These are phyloP conservation scores for Plasmodium blacklocki DNA, from an alignment of 169 alveolate genomes.

Conservation along the genomic window DNA sequence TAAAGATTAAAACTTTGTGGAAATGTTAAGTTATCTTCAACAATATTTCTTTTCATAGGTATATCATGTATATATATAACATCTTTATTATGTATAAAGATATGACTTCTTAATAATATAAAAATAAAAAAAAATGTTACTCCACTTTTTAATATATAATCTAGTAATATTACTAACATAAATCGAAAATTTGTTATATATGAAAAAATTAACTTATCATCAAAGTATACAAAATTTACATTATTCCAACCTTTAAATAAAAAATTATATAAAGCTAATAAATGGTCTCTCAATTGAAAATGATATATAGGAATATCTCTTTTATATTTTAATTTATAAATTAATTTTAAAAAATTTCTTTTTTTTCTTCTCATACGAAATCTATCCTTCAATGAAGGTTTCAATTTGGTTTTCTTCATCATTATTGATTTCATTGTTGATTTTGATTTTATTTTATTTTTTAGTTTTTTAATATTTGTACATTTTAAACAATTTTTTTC, in stretches of 20 bases:
- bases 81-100: conserved; percentile 7
- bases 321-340: conserved; percentile 48
- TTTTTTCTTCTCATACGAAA: conserved; percentile 31
- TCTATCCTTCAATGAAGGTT: not conserved
- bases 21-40: not conserved
- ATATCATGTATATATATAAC: conserved; percentile 18
- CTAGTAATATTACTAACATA: conserved; percentile 23
- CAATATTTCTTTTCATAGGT: not conserved
- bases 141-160: conserved; percentile 47
- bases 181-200: conserved; percentile 44
- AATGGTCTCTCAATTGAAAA: conserved; percentile 33
- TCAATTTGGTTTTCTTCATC: not conserved
- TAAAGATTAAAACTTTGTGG: conserved; percentile 31
- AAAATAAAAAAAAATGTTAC: conserved; percentile 44
- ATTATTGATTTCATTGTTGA: not conserved
- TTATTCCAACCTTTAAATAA: conserved; percentile 11
- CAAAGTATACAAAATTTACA: conserved; percentile 45
- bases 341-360: conserved; percentile 15
- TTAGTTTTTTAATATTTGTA: no score
- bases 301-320: conserved; percentile 64
- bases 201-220: conserved; percentile 50
- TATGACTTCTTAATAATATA: conserved; percentile 25
- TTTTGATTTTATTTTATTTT: no score
- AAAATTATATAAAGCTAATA: conserved; percentile 15
- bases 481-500: not conserved